Conservation (phyloP, 345 rosid genomes). For the Pistacia vera region DNA sequence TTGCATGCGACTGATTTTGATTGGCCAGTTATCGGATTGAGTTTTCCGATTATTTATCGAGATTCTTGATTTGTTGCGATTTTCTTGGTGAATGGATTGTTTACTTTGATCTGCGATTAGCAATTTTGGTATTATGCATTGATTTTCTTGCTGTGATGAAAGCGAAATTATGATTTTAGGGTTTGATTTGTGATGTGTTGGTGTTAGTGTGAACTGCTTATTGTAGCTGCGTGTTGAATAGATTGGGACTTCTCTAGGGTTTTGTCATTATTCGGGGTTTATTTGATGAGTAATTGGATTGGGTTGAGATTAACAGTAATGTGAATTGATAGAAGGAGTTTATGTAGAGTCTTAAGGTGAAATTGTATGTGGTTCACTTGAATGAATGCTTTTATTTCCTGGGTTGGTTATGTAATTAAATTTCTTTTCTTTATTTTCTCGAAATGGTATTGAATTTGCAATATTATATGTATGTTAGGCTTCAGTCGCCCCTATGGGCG, state of each 20-base stretch:
- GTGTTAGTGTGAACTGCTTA: constrained; percentile 1
- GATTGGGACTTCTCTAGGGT: constrained; percentile 16
- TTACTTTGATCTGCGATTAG: constrained; percentile 17
- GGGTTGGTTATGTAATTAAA: neutral
- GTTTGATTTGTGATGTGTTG: constrained; percentile 22
- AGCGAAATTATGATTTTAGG: constrained; percentile 6
- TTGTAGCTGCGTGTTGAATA: neutral
- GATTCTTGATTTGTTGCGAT: constrained; percentile 9
- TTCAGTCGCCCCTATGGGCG: neutral
- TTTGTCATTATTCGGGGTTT: constrained; percentile 4
- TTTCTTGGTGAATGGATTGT: neutral
- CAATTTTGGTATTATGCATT: constrained; percentile 6
- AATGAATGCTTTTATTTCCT: neutral
- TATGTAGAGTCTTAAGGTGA: neutral
- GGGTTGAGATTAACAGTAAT: neutral
- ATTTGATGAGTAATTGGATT: neutral
- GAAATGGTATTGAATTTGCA: neutral
- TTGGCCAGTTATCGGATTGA: constrained; percentile 12
- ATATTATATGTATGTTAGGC: neutral
- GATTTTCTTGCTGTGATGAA: neutral
- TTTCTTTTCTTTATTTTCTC: neutral
- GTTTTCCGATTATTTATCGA: neutral
- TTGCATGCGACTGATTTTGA: constrained; percentile 12
- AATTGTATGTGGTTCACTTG: neutral
- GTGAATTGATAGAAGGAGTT: neutral